Conservation (phyloP, 208 protist species). For the Leptomonas seymouri region DNA sequence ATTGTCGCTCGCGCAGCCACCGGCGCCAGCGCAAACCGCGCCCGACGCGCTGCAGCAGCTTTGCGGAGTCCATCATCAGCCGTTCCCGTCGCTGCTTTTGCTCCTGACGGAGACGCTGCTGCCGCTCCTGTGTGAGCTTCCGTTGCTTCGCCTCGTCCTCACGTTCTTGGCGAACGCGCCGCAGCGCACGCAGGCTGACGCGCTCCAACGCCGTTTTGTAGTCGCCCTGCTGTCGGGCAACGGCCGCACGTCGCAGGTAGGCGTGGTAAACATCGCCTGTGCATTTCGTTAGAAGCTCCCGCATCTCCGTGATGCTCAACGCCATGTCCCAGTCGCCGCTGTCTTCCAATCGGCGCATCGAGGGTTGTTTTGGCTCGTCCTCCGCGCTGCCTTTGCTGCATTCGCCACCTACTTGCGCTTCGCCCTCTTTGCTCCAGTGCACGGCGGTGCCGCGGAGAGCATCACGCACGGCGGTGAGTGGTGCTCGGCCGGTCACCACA, state of each 20-base stretch:
- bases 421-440: background rate
- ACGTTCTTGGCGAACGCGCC: slow-evolving; percentile 28
- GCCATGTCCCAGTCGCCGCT: background rate
- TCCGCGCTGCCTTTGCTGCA: background rate
- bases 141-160: slow-evolving; percentile 32
- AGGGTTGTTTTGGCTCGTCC: background rate
- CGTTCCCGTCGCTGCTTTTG: slow-evolving; percentile 39
- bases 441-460: slow-evolving; percentile 8
- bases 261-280: slow-evolving; percentile 44
- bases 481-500: slow-evolving; percentile 25
- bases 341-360: background rate
- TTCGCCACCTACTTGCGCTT: background rate
- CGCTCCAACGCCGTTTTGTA: slow-evolving; percentile 52
- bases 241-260: slow-evolving; percentile 25
- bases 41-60: slow-evolving; percentile 57
- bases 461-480: slow-evolving; percentile 16
- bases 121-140: slow-evolving; percentile 21
- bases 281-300: slow-evolving; percentile 29
- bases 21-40: slow-evolving; percentile 45
- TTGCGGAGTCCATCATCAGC: slow-evolving; percentile 39
- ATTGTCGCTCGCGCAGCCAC: slow-evolving; percentile 36
- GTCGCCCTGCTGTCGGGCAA: slow-evolving; percentile 36
- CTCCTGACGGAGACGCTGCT: slow-evolving; percentile 37
- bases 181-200: slow-evolving; percentile 54
- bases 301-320: slow-evolving; percentile 3